A percentile compares a stretch with the other conserved stretches of the same genome.
phyloP scores from a whole-genome alignment of 345 rosid genomes.

The Clarkia xantiana region DNA sequence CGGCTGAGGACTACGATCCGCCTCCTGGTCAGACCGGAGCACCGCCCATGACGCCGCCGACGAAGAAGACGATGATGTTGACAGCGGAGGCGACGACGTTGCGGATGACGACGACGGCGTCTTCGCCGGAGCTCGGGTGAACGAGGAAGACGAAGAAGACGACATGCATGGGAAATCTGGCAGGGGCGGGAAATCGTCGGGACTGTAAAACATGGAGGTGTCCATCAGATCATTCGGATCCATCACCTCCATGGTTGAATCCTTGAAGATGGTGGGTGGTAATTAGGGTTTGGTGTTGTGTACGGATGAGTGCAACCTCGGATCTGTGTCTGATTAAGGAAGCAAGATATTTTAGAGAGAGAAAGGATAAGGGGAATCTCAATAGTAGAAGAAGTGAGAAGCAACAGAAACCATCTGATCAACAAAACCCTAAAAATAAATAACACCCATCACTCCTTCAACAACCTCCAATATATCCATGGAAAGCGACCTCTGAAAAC shows the following conservation, averaged over 20 bases:
- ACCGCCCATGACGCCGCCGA: constrained; percentile 76
- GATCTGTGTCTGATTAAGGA: constrained; percentile 4
- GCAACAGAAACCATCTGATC: constrained; percentile 40
- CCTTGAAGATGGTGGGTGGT: constrained; percentile 7
- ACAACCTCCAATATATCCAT: background rate
- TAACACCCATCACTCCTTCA: background rate
- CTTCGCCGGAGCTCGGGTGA: constrained; percentile 60
- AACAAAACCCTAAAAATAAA: background rate
- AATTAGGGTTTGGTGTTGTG: constrained; percentile 11
- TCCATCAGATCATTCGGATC: constrained; percentile 22
- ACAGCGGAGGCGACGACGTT: constrained; percentile 38
- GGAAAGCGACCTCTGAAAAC: background rate
- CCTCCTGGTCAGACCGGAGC: constrained; percentile 48
- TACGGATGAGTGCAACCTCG: constrained; percentile 34
- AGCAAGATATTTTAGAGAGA: constrained; percentile 6
- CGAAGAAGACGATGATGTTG: constrained; percentile 46
- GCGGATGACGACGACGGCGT: constrained; percentile 34
- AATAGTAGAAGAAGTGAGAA: constrained; percentile 18
- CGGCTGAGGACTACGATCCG: constrained; percentile 12
- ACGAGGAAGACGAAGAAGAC: constrained; percentile 79
- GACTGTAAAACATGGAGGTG: constrained; percentile 30
- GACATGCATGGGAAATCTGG: constrained; percentile 97
- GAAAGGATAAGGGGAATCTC: constrained; percentile 22
- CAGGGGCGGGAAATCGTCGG: constrained; percentile 50
- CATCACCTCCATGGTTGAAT: background rate